Conservation (phyloP, 192 early-diverging fungal genomes). For the Funneliformis mosseae region DNA sequence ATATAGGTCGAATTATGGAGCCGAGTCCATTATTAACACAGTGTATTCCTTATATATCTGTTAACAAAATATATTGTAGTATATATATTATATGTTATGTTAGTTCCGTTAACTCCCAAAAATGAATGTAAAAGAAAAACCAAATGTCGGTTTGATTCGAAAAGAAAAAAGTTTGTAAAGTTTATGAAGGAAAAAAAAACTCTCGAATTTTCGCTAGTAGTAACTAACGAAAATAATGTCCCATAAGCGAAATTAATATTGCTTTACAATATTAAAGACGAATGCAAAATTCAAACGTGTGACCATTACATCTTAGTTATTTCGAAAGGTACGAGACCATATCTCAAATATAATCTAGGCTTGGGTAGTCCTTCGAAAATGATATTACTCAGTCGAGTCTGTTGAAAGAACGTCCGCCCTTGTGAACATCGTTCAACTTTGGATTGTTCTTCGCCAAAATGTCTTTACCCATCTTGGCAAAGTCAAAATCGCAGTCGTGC, state of each 20-base stretch:
- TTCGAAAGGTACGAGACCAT: background rate
- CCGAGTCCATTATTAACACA: background rate
- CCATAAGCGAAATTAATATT: background rate
- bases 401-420: constrained; percentile 75
- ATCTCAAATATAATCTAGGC: background rate
- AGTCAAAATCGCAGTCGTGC: constrained; percentile 82
- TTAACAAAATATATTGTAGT: background rate
- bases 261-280: background rate
- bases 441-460: constrained; percentile 74
- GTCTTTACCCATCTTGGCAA: constrained; percentile 69
- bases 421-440: constrained; percentile 70
- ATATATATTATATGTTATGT: background rate
- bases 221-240: background rate
- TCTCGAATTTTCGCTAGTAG: background rate
- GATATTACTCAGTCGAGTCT: constrained; percentile 49
- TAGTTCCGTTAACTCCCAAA: background rate
- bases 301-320: background rate
- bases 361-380: background rate
- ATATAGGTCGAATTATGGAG: background rate
- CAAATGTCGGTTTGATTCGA: background rate
- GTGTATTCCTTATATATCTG: background rate
- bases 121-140: background rate
- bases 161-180: background rate
- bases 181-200: background rate
- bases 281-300: background rate